Base-by-base conservation (phyloP, 768 basidiomycete species). In the Thelephora ganbajun region DNA sequence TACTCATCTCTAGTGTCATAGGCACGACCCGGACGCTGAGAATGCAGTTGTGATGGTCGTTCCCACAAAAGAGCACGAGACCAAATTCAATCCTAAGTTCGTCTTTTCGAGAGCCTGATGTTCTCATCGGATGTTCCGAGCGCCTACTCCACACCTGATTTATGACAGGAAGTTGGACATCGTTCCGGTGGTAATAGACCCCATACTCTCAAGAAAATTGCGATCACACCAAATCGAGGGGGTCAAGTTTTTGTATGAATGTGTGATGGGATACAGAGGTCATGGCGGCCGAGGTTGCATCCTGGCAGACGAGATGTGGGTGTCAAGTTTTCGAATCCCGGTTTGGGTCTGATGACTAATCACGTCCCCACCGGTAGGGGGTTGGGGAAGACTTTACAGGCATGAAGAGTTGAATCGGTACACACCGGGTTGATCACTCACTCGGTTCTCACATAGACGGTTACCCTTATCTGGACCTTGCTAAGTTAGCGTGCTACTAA, bases 271-370 rank as follows among this genome's bases (percentile, higher is more conserved):
- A 9, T 67, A 96, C 57, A 74, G 87, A 47, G 85, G 80, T 60
- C 87, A 90, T 51, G 90, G 93, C 62, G 86, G 90, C 1, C 79
- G 87, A 58, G 94, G 94, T 1, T 93, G 90, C 56, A 96, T 99
- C 53, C 73, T 99, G 33, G 96, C 94, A 1, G 96, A 99, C 63
- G 96, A 98, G 57, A 94, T 96, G 91, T 89, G 52, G 33, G 63
- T 45, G 26, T 30, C 26, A 30, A 4, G 43, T 11, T 19, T 34
- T 41, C 39, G 16, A 41, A 18, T 18, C 6, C 16, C 22, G 39
- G 39, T 41, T n/a, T 18, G 22, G 11, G 16, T 9, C 22, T 14
- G 36, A 41, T 41, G 18, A 41, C 18, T 51, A 35, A 34, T 46
- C 41, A 11, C 49, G 9, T 35, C 23, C 26, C 47, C 43, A 48